Percentiles rank a stretch among this genome's conserved stretches.
These are phyloP conservation scores for Eucalyptus pumila DNA, from an alignment of 345 rosid species.

Conservation along the genomic window DNA sequence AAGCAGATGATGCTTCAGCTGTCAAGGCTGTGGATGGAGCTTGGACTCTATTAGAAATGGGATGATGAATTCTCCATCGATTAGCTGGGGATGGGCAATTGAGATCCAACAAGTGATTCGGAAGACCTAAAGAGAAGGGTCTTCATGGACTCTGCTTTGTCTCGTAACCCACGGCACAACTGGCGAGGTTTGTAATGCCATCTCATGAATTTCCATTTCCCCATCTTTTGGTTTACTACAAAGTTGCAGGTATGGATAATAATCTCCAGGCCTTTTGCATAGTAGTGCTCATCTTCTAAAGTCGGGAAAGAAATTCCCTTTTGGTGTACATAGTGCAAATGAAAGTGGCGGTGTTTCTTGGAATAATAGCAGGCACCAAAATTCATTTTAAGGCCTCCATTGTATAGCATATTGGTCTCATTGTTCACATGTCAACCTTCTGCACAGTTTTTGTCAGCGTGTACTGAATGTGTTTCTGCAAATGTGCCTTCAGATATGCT, in stretches of 20 bases:
- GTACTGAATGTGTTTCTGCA: not conserved
- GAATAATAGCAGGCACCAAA: not conserved
- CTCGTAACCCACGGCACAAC: not conserved
- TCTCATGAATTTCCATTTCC: not conserved
- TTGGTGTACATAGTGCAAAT: not conserved
- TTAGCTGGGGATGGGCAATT: not conserved
- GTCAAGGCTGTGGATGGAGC: not conserved
- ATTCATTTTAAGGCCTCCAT: not conserved
- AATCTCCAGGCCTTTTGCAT: not conserved
- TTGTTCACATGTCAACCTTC: not conserved
- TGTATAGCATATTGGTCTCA: not conserved
- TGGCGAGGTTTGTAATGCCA: not conserved
- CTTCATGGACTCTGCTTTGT: not conserved
- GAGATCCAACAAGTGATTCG: not conserved
- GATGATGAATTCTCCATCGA: not conserved
- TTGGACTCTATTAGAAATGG: not conserved
- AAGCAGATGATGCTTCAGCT: not conserved
- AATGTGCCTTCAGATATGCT: not conserved
- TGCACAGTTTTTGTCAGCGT: not conserved
- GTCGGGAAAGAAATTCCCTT: not conserved
- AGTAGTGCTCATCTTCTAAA: not conserved
- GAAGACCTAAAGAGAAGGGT: not conserved
- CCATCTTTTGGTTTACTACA: not conserved
- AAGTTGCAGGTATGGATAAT: not conserved
- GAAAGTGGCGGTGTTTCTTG: not conserved